Percentiles rank a stretch among this genome's conserved stretches.
These are phyloP conservation scores for Passiflora organensis DNA, from an alignment of 345 rosid species.

Conservation along the genomic window DNA sequence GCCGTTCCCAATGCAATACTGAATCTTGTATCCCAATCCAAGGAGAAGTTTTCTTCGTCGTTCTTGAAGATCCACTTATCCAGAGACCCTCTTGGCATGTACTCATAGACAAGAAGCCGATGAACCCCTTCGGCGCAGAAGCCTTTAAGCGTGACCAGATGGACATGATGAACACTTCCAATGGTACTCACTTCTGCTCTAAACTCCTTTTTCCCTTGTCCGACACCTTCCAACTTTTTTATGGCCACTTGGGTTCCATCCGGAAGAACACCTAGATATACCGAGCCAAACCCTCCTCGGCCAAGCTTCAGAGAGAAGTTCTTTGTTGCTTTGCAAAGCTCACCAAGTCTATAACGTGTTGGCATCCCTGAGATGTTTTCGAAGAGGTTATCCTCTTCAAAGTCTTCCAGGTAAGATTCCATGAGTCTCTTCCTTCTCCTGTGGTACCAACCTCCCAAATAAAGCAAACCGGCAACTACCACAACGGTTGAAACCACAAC, in stretches of 20 bases:
- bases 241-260: conserved; percentile 41
- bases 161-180: conserved; percentile 48
- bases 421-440: conserved; percentile 12
- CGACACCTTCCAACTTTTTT: conserved; percentile 43
- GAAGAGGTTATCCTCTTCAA: conserved; percentile 34
- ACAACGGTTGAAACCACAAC: conserved; percentile 23
- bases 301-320: conserved; percentile 40
- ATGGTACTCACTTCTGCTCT: conserved; percentile 48
- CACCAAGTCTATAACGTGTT: conserved; percentile 34
- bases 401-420: conserved; percentile 18
- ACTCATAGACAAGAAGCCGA: conserved; percentile 56
- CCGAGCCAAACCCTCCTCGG: conserved; percentile 55
- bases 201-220: conserved; percentile 51
- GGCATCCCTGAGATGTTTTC: conserved; percentile 31
- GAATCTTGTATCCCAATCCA: conserved; percentile 44
- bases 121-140: conserved; percentile 46
- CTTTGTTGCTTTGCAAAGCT: conserved; percentile 38
- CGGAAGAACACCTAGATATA: conserved; percentile 33
- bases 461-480: conserved; percentile 31
- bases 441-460: conserved; percentile 31
- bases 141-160: conserved; percentile 52
- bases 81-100: conserved; percentile 44
- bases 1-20: conserved; percentile 41
- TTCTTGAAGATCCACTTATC: conserved; percentile 48
- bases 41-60: conserved; percentile 8